Conservation (phyloP, 257 asterid genomes). For the Forsythia viridissima region DNA sequence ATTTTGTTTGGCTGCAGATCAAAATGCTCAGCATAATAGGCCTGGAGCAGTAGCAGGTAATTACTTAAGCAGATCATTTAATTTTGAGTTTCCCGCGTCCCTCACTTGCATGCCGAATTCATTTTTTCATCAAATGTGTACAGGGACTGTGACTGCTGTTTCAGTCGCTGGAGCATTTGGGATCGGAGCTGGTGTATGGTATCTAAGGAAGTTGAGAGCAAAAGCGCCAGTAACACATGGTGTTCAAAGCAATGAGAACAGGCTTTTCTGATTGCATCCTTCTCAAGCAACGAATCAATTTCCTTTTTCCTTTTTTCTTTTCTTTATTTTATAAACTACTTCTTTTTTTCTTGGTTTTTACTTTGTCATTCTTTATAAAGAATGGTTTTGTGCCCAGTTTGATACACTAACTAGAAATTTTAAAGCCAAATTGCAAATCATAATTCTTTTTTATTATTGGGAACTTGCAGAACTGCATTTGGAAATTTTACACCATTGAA, state of each 20-base stretch:
- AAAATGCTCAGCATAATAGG: conserved; percentile 33
- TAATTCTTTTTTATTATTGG: neutral
- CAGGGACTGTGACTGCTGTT: conserved; percentile 66
- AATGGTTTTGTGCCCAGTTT: neutral
- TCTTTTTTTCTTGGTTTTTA: conserved; percentile 3
- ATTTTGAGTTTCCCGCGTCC: neutral
- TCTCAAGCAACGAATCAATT: conserved; percentile 25
- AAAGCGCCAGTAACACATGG: conserved; percentile 94
- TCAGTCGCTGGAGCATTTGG: conserved; percentile 82
- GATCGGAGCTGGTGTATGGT: conserved; percentile 87
- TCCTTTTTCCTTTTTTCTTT: neutral
- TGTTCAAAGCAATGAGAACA: conserved; percentile 77
- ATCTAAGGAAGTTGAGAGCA: conserved; percentile 65
- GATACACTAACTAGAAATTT: neutral
- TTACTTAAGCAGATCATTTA: neutral
- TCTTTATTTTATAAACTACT: neutral
- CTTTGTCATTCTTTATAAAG: neutral
- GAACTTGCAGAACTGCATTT: neutral
- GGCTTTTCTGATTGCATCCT: conserved; percentile 54
- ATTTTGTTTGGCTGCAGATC: conserved; percentile 37
- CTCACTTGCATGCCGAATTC: neutral
- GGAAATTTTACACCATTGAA: neutral
- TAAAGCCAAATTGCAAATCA: neutral
- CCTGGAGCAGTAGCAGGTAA: conserved; percentile 72
- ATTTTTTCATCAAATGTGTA: neutral